phyloP scores from a whole-genome alignment of 169 alveolate genomes.

The Cryptosporidium sp. region DNA sequence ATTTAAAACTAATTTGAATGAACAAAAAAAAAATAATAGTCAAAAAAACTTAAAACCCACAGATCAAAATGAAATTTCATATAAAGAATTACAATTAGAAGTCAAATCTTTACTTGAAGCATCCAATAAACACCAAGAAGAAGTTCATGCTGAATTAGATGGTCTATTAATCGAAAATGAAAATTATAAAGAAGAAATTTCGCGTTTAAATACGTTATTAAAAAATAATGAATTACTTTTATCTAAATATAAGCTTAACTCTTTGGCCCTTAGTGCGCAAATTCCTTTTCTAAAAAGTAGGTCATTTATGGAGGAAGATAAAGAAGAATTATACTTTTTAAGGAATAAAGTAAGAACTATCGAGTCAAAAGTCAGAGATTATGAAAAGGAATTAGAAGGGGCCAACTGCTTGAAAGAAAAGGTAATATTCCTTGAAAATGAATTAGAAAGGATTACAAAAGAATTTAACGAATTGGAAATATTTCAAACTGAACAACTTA shows the following conservation, averaged over 20 bases:
- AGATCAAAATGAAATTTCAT: background rate
- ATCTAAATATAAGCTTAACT: conserved; percentile 35
- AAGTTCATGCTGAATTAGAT: conserved; percentile 65
- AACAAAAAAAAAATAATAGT: background rate
- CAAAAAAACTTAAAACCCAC: background rate
- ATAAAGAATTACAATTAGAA: conserved; percentile 38
- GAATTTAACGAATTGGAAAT: conserved; percentile 53
- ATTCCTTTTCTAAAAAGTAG: conserved; percentile 61
- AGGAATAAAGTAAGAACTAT: conserved; percentile 11
- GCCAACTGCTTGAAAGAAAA: conserved; percentile 8
- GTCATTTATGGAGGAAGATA: conserved; percentile 15
- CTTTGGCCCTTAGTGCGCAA: conserved; percentile 71
- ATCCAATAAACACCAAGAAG: conserved; percentile 64
- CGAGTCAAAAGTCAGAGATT: conserved; percentile 26
- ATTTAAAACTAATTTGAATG: background rate
- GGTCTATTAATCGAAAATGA: conserved; percentile 17
- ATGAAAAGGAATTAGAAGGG: conserved; percentile 23
- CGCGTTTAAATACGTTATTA: background rate
- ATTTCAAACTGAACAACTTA: conserved; percentile 69
- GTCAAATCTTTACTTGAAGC: conserved; percentile 33
- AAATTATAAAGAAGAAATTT: conserved; percentile 27
- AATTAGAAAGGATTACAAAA: conserved; percentile 52
- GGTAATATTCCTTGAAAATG: conserved; percentile 43
- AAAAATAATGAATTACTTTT: conserved; percentile 18
- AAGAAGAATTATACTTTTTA: conserved; percentile 37